These are phyloP conservation scores for Lithospermum erythrorhizon DNA, from an alignment of 257 asterid species.

Conservation along the genomic window DNA sequence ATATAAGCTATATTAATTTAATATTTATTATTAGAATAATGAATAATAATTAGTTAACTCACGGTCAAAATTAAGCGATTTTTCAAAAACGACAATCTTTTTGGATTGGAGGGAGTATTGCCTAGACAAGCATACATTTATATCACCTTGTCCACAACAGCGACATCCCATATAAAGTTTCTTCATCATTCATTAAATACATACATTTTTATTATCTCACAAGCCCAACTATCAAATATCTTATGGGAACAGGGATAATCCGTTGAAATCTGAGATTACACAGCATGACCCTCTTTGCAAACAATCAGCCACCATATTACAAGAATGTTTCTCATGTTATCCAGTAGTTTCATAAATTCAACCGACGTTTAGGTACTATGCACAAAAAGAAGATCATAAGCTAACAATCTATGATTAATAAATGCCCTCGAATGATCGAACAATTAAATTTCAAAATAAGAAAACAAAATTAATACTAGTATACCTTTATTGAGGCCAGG, in stretches of 20 bases:
- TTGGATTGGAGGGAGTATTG: no score
- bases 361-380: neutral
- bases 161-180: neutral
- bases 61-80: no score
- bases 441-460: neutral
- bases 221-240: no score
- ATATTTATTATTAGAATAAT: no score
- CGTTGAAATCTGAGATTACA: no score
- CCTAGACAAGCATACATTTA: neutral
- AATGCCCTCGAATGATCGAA: neutral
- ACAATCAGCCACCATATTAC: neutral
- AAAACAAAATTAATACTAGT: neutral
- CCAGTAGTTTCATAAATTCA: no score
- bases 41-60: no score
- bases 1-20: no score
- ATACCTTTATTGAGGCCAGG: slow-evolving; percentile 92
- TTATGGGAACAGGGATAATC: no score
- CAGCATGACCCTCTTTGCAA: neutral
- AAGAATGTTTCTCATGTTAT: neutral
- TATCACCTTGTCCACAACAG: neutral
- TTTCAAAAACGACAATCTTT: no score
- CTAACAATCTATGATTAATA: neutral
- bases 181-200: neutral
- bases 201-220: no score
- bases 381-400: neutral